Conservation (phyloP, 2,329 filamentous ascomycete genomes). For the Dactylellina cionopaga region DNA sequence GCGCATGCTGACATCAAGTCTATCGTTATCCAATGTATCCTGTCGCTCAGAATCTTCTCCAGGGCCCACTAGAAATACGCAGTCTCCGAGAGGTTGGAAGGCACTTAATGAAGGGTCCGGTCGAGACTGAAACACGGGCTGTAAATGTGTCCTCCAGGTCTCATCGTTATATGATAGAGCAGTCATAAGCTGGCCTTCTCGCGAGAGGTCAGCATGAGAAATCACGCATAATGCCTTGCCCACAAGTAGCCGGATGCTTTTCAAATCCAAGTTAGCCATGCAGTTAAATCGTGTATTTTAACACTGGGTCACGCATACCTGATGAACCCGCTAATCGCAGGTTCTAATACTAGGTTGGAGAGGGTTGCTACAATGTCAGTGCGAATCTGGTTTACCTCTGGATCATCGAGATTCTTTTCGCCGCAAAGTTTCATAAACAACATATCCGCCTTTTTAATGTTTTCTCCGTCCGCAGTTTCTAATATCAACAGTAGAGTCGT, state of each 20-base stretch:
- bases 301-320: constrained; percentile 15
- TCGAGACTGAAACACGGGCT: constrained; percentile 40
- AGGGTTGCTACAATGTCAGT: constrained; percentile 34
- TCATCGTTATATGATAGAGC: constrained; percentile 53
- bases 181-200: constrained; percentile 34
- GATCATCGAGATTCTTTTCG: constrained; percentile 44
- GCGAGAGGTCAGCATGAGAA: constrained; percentile 31
- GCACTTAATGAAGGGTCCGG: constrained; percentile 74
- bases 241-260: constrained; percentile 42
- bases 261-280: background rate
- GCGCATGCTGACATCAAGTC: constrained; percentile 26
- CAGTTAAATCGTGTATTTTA: background rate
- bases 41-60: constrained; percentile 14
- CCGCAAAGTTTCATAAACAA: constrained; percentile 47
- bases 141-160: constrained; percentile 52
- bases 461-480: constrained; percentile 39
- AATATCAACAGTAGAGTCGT: constrained; percentile 28
- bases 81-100: constrained; percentile 76
- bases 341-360: constrained; percentile 18
- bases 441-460: constrained; percentile 42
- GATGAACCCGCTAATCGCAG: constrained; percentile 9
- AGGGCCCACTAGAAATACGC: constrained; percentile 70
- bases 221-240: constrained; percentile 42
- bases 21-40: constrained; percentile 25
- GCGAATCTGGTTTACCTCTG: constrained; percentile 42